These are phyloP conservation scores for Aspergillus heteromorphus DNA, from an alignment of 495 filamentous ascomycete species.

Conservation along the genomic window DNA sequence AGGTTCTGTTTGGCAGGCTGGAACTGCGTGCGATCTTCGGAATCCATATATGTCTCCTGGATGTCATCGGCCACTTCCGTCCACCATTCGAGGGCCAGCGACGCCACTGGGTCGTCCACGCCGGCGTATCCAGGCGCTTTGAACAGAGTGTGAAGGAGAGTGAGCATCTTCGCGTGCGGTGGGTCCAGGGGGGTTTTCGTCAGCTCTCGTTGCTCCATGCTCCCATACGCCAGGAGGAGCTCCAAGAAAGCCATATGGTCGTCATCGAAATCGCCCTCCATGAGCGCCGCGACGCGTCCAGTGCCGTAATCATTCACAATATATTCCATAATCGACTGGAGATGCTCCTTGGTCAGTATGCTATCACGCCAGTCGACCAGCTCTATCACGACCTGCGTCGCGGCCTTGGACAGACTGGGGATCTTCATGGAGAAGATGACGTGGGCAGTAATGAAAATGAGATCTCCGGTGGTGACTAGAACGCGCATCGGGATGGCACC, in stretches of 20 bases:
- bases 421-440: constrained; percentile 23
- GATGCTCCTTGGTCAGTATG: constrained; percentile 17
- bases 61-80: constrained; percentile 44
- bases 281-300: constrained; percentile 37
- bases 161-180: constrained; percentile 36
- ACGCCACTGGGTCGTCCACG: constrained; percentile 71
- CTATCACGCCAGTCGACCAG: constrained; percentile 22
- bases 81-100: constrained; percentile 81
- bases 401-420: constrained; percentile 22
- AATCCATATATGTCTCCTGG: constrained; percentile 25
- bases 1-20: constrained; percentile 30
- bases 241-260: constrained; percentile 64
- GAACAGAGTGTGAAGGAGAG: constrained; percentile 56
- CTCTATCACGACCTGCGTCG: constrained; percentile 31
- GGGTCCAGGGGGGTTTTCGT: constrained; percentile 25
- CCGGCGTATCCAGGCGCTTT: constrained; percentile 67
- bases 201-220: constrained; percentile 26
- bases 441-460: constrained; percentile 15
- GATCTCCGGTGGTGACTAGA: constrained; percentile 10
- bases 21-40: constrained; percentile 19
- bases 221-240: constrained; percentile 62
- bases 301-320: constrained; percentile 32
- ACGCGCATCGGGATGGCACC: constrained; percentile 19
- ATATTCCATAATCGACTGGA: constrained; percentile 24
- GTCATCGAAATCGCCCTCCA: constrained; percentile 56